These are phyloP conservation scores for Trichoderma atrobrunneum DNA, from an alignment of 2,329 filamentous ascomycete species.

Conservation along the genomic window DNA sequence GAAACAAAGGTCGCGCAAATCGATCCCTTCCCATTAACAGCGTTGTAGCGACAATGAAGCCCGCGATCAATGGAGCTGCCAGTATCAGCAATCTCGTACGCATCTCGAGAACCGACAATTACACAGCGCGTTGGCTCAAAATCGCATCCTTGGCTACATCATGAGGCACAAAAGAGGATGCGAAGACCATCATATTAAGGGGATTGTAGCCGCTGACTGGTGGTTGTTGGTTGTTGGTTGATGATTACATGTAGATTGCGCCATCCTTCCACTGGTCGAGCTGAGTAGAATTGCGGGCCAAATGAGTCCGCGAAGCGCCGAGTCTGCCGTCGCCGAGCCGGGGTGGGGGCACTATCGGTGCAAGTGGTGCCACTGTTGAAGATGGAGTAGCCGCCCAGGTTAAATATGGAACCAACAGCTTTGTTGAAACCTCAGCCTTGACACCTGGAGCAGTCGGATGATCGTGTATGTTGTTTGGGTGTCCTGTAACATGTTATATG, in stretches of 20 bases:
- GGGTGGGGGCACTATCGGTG: not conserved
- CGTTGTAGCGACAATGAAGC: slow-evolving; percentile 13
- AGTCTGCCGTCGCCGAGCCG: not conserved
- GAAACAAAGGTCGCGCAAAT: not conserved
- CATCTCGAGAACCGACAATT: not conserved
- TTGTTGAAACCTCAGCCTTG: not conserved
- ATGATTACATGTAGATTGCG: not conserved
- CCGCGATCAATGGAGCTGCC: slow-evolving; percentile 3
- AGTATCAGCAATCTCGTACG: slow-evolving; percentile 10
- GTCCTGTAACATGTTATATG: not conserved
- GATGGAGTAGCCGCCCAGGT: not conserved
- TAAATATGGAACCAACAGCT: not conserved
- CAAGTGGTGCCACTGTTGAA: not conserved
- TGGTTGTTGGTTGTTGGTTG: not conserved
- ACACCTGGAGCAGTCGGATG: not conserved
- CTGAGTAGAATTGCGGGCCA: not conserved
- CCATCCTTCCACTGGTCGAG: not conserved
- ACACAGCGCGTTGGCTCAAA: not conserved
- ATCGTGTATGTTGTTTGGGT: not conserved
- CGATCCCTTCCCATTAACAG: slow-evolving; percentile 8
- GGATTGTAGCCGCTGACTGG: not conserved
- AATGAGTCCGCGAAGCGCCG: not conserved
- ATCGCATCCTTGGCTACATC: not conserved
- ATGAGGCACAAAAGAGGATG: not conserved
- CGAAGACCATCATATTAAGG: not conserved